These are phyloP conservation scores for Tricholoma furcatifolium DNA, from an alignment of 768 basidiomycete genomes.

Conservation along the genomic window DNA sequence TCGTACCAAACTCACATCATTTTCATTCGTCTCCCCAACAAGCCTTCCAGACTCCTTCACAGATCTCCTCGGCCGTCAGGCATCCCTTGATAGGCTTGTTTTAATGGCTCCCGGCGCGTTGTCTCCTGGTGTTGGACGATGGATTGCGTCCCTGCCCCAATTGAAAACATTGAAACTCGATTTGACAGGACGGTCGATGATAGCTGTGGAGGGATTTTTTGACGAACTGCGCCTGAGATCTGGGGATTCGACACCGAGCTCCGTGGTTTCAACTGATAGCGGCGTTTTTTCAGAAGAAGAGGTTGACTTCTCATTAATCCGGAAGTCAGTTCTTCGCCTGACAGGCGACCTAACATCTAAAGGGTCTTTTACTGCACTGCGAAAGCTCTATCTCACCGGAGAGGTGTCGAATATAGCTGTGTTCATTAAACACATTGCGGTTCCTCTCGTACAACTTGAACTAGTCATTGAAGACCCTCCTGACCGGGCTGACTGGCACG, in stretches of 20 bases:
- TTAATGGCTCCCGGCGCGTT: constrained; percentile 77
- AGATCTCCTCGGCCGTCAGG: constrained; percentile 59
- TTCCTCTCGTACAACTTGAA: constrained; percentile 65
- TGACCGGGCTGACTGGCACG: constrained; percentile 71
- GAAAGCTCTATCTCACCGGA: constrained; percentile 65
- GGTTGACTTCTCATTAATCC: constrained; percentile 72
- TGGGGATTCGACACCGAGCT: constrained; percentile 70
- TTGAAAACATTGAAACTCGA: constrained; percentile 70
- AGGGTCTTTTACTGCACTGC: constrained; percentile 57
- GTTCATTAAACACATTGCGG: constrained; percentile 69
- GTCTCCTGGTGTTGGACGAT: constrained; percentile 66
- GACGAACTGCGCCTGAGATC: constrained; percentile 63
- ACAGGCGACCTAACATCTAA: constrained; percentile 58
- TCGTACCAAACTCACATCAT: constrained; percentile 60
- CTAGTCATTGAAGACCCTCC: constrained; percentile 81
- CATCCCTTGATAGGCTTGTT: constrained; percentile 56
- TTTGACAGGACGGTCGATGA: constrained; percentile 62
- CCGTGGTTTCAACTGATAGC: constrained; percentile 67
- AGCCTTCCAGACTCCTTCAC: constrained; percentile 72
- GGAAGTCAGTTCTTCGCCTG: constrained; percentile 65
- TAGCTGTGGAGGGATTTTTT: constrained; percentile 81
- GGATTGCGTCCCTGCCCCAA: constrained; percentile 63
- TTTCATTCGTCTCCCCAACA: constrained; percentile 70
- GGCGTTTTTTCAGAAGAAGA: constrained; percentile 80
- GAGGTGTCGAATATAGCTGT: constrained; percentile 67